Percentiles rank a stretch among this genome's conserved stretches.
phyloP scores from a whole-genome alignment of 768 basidiomycete genomes.

The Rhizopogon rudus region DNA sequence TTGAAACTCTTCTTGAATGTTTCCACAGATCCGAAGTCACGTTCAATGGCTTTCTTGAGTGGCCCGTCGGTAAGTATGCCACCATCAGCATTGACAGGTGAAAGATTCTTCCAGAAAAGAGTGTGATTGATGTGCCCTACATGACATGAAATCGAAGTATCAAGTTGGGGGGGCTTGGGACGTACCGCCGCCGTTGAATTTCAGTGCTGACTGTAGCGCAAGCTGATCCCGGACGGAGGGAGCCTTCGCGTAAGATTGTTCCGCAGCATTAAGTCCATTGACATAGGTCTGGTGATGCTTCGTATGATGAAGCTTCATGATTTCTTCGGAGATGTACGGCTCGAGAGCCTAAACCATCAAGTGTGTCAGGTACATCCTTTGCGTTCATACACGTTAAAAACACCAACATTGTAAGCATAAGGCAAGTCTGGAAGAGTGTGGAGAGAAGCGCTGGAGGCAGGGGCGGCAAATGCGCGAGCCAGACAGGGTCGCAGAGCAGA shows the following conservation, averaged over 20 bases:
- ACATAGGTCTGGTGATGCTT: slow-evolving; percentile 95
- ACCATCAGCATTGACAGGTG: slow-evolving; percentile 60
- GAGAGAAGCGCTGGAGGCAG: slow-evolving; percentile 37
- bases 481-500: slow-evolving; percentile 38
- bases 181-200: slow-evolving; percentile 95
- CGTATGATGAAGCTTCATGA: slow-evolving; percentile 91
- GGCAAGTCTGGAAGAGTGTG: slow-evolving; percentile 80
- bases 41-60: slow-evolving; percentile 70
- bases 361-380: neutral
- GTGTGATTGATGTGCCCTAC: slow-evolving; percentile 92
- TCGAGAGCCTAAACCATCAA: slow-evolving; percentile 66
- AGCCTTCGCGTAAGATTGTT: slow-evolving; percentile 70
- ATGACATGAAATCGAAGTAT: neutral
- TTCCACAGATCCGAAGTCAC: slow-evolving; percentile 85
- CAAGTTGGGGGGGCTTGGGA: neutral
- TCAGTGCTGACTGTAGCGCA: slow-evolving; percentile 84
- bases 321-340: slow-evolving; percentile 85
- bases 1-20: slow-evolving; percentile 85
- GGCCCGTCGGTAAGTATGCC: slow-evolving; percentile 62
- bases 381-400: neutral
- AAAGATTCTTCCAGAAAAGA: slow-evolving; percentile 97
- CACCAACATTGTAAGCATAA: slow-evolving; percentile 70
- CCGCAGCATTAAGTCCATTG: slow-evolving; percentile 89
- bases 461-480: slow-evolving; percentile 41
- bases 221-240: slow-evolving; percentile 71